Evolutionary conservation across 805 yeast genomes (phyloP), one percentile per base, ranked within the genome.

Genomic region (Candida easanensis): DNA sequence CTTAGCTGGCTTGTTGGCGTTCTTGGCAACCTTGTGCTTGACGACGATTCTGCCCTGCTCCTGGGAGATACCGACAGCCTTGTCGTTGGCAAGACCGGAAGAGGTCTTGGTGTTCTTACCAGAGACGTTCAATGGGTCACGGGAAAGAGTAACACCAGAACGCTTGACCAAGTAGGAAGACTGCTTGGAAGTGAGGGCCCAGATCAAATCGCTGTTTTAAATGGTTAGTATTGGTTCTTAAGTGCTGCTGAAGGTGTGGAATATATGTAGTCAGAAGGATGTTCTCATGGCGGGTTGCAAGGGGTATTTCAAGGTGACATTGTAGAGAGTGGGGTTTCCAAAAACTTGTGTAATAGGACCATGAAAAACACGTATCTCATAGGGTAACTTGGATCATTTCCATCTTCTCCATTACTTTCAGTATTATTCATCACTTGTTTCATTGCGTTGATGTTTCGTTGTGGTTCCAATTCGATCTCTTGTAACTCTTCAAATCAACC

Each of bases 181-280:
- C 69, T 73, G 65, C 54, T 63, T 56, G 55, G 74, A 71, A 66
- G 76, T 65, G 42, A 74, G 58, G 54, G 70, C 74, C 79, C 79
- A 74, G 68, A 74, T 61, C 46, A 74, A 68, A 55, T 74, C 79
- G 71, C 62, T 63, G 41, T n/a, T 21, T 17, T 14, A 7, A 5
- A 13, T 28, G 18, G 58, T 51, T 55, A 52, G 61, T 56, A 52
- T 20, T 7, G 32, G 25, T 14, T n/a, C 13, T n/a, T 5, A n/a
- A 5, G 21, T 31, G 34, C 11, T 5, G 16, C 34, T 31, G 34
- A 6, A 5, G 16, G 34, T 16, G 21, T 28, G 8, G 16, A 10
- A n/a, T n/a, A 28, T n/a, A 28, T 23, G 26, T n/a, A n/a, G n/a
- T n/a, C n/a, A n/a, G n/a, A n/a, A n/a, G n/a, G n/a, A n/a, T n/a